Base-by-base conservation (phyloP, 306 rosid species). In the Hippophae rhamnoides region DNA sequence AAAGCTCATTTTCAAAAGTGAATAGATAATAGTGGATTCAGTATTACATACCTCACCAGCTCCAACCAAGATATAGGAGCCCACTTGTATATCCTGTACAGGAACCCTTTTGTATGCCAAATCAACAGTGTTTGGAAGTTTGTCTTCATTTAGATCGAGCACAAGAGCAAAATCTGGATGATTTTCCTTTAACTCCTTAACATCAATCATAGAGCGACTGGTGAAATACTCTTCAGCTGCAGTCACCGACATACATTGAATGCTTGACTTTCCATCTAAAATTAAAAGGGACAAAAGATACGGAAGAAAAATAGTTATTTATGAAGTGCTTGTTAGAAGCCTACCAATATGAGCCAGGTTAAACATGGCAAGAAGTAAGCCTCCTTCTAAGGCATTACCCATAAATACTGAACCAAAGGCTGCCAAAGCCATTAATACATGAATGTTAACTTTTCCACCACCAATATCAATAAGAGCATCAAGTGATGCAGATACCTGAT, bases 341-440 rank as follows among this genome's bases (percentile, higher is more conserved):
- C 75, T 60, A 92, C 99, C 96, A 26, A 92, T 92, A 77, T 92
- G 99, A 56, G 99, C 95, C 27, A 92, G 78, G 74, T 88, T 92
- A 58, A 92, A 92, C 96, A 92, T 92, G 52, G 89, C 95, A 83
- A 92, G 86, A 73, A 92, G 95, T 54, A 92, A 76, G 58, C 99
- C 99, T 75, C 99, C 99, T 77, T 92, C 99, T 67, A 92, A 60
- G 61, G 90, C 61, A 70, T 92, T 92, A 69, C 99, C 99, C 99
- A 92, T 86, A 44, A 88, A 83, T 41, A 82, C 68, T 0, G 99
- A 81, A 0, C 96, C 99, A 82, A 88, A 92, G n/a, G 86, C 99
- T 8, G 99, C 96, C 58, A 92, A 79, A 61, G 99, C 99, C 99
- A 86, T 92, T 26, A 88, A 61, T 1, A 92, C 99, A 74, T 92